Evolutionary conservation across 2,329 filamentous ascomycete species (phyloP), one percentile per base, ranked within the genome.

Genomic region (Gaeumannomyces tritici): DNA sequence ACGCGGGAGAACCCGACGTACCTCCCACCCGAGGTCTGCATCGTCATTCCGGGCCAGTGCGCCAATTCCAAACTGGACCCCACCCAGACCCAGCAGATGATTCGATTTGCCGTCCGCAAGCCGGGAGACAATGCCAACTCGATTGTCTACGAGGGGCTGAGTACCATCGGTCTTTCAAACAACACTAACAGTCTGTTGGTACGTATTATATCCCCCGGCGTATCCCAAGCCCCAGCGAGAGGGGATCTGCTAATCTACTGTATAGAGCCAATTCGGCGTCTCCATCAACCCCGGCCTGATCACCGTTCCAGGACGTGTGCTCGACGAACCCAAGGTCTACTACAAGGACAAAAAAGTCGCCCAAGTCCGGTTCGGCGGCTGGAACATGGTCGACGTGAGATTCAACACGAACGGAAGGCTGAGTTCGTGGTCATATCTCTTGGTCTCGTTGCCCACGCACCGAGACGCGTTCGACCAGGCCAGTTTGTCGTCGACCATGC

Each of bases 111-210:
- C 1, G 89, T 88, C 62, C 83, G 88, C 4, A 75, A 75, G 0
- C 90, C 90, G 0, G 79, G 79, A 1, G 75, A 80, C 8, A 96
- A 93, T 66, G 89, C 87, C 0, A 70, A 78, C 1, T 89, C 87
- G 0, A 88, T 95, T 67, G 79, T 82, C 1, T 79, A 72, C 0
- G 78, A 80, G 9, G 88, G 84, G 2, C 80, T 85, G 28, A 65
- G 75, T n/a, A 75, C 84, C 7, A 77, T 93, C 28, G 81, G 82
- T 2, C 77, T 91, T 2, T 60, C 59, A 3, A 29, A 26, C 11
- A 29, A 26, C 11, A 68, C 70, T 1, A 79, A 78, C 60, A 61
- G 71, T 1, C 35, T 15, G 5, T 21, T 47, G 35, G 35, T 47
- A 47, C n/a, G n/a, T n/a, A n/a, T n/a, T n/a, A 47, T 7, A 47